Percentiles rank a stretch among this genome's conserved stretches.
Conservation (phyloP, 2,329 filamentous ascomycete genomes). For the Xylariaceae sp. region DNA sequence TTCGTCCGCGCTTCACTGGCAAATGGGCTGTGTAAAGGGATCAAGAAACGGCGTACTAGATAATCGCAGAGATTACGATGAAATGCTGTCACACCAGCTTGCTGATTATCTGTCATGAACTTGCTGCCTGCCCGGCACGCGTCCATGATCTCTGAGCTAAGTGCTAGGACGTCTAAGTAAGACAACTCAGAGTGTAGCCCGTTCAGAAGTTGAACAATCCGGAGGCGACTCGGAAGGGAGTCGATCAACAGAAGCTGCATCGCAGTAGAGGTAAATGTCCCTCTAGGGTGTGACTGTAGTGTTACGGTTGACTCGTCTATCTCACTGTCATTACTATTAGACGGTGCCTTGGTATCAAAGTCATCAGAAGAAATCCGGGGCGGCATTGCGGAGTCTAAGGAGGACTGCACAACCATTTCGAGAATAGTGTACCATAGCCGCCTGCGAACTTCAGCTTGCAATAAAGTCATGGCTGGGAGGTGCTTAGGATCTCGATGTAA, state of each 20-base stretch:
- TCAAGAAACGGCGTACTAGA: slow-evolving; percentile 59
- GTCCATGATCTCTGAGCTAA: slow-evolving; percentile 43
- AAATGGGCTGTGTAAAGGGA: slow-evolving; percentile 60
- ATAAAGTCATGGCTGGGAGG: slow-evolving; percentile 42
- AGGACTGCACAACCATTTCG: slow-evolving; percentile 47
- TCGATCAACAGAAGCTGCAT: slow-evolving; percentile 45
- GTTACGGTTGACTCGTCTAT: slow-evolving; percentile 33
- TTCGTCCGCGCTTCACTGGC: slow-evolving; percentile 49
- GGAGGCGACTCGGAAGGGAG: slow-evolving; percentile 45
- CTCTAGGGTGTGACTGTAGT: slow-evolving; percentile 32
- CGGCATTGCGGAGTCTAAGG: slow-evolving; percentile 48
- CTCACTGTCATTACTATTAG: slow-evolving; percentile 45
- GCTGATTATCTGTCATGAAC: slow-evolving; percentile 30
- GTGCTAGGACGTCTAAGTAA: slow-evolving; percentile 44
- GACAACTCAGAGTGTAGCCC: slow-evolving; percentile 41
- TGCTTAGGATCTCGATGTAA: slow-evolving; percentile 51
- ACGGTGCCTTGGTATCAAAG: slow-evolving; percentile 47
- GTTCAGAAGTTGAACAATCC: slow-evolving; percentile 44
- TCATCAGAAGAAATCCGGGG: slow-evolving; percentile 47
- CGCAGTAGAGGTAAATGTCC: slow-evolving; percentile 42
- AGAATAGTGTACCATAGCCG: slow-evolving; percentile 52
- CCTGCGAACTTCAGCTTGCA: slow-evolving; percentile 48
- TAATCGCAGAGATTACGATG: slow-evolving; percentile 58
- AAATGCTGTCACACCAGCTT: slow-evolving; percentile 42
- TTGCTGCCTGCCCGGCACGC: slow-evolving; percentile 31